These are phyloP conservation scores for Chamaecrista fasciculata DNA, from an alignment of 306 rosid genomes.

Conservation along the genomic window DNA sequence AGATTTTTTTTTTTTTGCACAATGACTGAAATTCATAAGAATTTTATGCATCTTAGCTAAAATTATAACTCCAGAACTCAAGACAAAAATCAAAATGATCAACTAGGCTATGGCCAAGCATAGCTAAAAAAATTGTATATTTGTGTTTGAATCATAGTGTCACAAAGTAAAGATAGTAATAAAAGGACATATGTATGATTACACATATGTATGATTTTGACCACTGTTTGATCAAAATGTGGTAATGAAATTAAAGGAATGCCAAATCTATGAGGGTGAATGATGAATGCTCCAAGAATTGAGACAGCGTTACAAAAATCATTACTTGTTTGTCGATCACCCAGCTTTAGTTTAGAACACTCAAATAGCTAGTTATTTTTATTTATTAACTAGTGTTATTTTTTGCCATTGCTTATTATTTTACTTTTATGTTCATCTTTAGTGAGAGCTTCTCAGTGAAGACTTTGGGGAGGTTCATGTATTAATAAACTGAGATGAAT, in stretches of 20 bases:
- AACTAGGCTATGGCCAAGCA: background rate
- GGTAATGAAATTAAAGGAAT: background rate
- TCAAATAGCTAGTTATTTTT: too few species aligned
- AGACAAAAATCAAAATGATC: background rate
- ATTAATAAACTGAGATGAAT: background rate
- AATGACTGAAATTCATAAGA: too few species aligned
- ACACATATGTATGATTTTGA: background rate
- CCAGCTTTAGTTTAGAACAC: background rate
- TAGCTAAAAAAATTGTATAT: background rate
- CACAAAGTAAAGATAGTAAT: background rate
- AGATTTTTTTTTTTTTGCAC: too few species aligned
- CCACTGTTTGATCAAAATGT: background rate
- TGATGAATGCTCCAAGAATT: slow-evolving; percentile 1
- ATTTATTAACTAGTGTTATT: too few species aligned
- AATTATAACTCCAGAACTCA: background rate
- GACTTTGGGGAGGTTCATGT: background rate
- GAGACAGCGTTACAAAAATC: background rate
- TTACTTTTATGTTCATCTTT: background rate
- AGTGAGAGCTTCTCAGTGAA: background rate
- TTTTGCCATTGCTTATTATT: too few species aligned
- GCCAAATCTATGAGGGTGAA: background rate
- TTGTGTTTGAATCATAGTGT: background rate
- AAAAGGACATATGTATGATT: background rate
- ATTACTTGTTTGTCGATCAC: slow-evolving; percentile 1
- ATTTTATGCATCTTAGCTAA: too few species aligned